Base-by-base conservation (phyloP, 2,329 filamentous ascomycete species). In the Chrysosphaeria jannelii region DNA sequence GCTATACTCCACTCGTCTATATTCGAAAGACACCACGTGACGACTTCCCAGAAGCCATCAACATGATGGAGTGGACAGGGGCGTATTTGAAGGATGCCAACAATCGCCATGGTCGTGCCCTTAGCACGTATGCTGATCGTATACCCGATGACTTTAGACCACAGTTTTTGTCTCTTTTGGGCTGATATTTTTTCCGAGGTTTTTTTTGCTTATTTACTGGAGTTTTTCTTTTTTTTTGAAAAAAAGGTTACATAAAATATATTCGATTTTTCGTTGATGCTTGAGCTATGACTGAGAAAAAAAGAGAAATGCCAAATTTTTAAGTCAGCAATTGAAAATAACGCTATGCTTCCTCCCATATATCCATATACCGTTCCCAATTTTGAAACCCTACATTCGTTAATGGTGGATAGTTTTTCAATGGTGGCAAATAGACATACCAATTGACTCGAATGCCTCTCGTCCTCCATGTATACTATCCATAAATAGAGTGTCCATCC, bases 1-100 rank as follows among this genome's bases (percentile, higher is more conserved):
- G 78, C 6, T 97, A 89, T 46, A 93, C 85, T 1, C 68, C 74
- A 15, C 57, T 97, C 30, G 89, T 81, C 47, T 91, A 81, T 0
- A 85, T 81, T 48, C 75, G 69, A 41, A 65, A 65, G 28, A 50
- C 61, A 4, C 47, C 59, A 2, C 56, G 54, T 24, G 85, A 93
- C 40, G 70, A 79, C 11, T 93, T 78, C 51, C 70, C 79, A 1
- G 71, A 91, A 29, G 64, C 90, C 9, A 57, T 61, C 5, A 67
- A 78, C 25, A 71, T 78, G 28, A 50, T 76, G 25, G 70, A 69
- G 40, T 97, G 81, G 81, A 79, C 90, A 13, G 49, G 70, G 26
- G 48, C 57, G 31, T 78, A 75, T 39, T 48, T 91, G 38, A 68
- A 67, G 37, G 61, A 67, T 17, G 75, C 76, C 5, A 75, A 91